Evolutionary conservation across 2,329 filamentous ascomycete species (phyloP), one percentile per base, ranked within the genome.

Genomic region (Emmonsiellopsis sp.): DNA sequence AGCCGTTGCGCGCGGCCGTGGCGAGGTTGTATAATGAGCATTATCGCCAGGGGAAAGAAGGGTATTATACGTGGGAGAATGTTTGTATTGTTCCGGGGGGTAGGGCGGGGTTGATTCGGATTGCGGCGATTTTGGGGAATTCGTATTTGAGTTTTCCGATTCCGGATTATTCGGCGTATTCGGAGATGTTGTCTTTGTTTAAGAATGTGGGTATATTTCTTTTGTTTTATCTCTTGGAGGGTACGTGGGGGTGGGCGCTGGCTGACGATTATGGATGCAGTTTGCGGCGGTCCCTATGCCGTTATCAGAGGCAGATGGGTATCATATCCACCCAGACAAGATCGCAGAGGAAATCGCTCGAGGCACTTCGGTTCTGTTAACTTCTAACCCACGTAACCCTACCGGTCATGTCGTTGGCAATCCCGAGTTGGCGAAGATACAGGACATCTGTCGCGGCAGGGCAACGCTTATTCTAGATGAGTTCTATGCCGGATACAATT

Each of bases 401-500:
- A 96, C 92, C 1, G 92, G 92, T 48, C 84, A 89, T 59, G 89
- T 96, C 58, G 84, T 96, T 26, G 80, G 81, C 63, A 90, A 91
- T 67, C 86, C 89, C 0, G 87, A 95, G 70, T 77, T 97, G 58
- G 85, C 86, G 15, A 82, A 92, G 72, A 95, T 96, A 63, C 91
- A 97, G 70, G 88, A 95, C 66, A 86, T 95, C 63, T 95, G 90
- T 76, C 84, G 90, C 66, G 88, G 90, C 61, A 84, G 90, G 52
- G 90, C 90, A 2, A 97, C 92, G 0, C 77, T 97, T 53, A 91
- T 97, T 69, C 89, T 91, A 74, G 92, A 97, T 66, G 92, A 97
- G 73, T 97, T 97, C 78, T 97, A 97, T 75, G 84, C 85, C 9
- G 89, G 91, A 20, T 97, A 96, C 78, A 95, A 95, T 74, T 97